Evolutionary conservation across 2,329 filamentous ascomycete species (phyloP).

Genomic region (Neonectria coccinea): DNA sequence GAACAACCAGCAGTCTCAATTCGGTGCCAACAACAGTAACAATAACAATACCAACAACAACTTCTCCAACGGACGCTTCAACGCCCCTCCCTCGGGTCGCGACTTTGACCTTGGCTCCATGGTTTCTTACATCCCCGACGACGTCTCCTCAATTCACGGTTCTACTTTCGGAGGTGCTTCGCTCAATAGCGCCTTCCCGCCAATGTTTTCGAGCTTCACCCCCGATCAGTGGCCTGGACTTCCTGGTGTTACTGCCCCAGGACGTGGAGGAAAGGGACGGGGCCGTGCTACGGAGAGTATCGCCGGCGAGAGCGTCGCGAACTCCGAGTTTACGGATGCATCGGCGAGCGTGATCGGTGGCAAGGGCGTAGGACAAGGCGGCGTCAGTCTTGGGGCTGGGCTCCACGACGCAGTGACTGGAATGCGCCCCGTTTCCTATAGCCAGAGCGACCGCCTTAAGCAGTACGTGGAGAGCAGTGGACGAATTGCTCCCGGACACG

Average conservation of each 20-base stretch:
- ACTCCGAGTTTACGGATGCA: constrained; percentile 88
- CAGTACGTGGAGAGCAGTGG: constrained; percentile 91
- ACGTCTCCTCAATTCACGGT: constrained; percentile 95
- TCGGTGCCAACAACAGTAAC: constrained; percentile 34
- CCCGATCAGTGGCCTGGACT: constrained; percentile 90
- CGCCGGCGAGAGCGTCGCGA: constrained; percentile 91
- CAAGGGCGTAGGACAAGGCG: constrained; percentile 83
- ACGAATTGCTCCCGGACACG: constrained; percentile 74
- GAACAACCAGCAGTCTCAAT: constrained; percentile 82
- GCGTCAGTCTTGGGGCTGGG: constrained; percentile 86
- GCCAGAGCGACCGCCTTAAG: constrained; percentile 81
- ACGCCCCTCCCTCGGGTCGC: constrained; percentile 57
- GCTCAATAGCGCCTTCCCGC: constrained; percentile 81
- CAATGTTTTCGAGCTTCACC: constrained; percentile 95
- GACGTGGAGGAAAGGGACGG: constrained; percentile 76
- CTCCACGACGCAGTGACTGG: constrained; percentile 79
- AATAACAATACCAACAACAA: constrained; percentile 42
- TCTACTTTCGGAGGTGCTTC: constrained; percentile 88
- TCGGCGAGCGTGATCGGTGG: constrained; percentile 82
- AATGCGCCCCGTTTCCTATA: constrained; percentile 70
- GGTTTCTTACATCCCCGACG: constrained; percentile 94
- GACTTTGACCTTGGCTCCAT: constrained; percentile 86
- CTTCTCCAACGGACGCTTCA: constrained; percentile 56
- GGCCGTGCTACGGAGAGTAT: constrained; percentile 80
- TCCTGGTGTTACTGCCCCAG: constrained; percentile 68